phyloP scores from a whole-genome alignment of 331 rosid species.

The Prunus yedoensis region DNA sequence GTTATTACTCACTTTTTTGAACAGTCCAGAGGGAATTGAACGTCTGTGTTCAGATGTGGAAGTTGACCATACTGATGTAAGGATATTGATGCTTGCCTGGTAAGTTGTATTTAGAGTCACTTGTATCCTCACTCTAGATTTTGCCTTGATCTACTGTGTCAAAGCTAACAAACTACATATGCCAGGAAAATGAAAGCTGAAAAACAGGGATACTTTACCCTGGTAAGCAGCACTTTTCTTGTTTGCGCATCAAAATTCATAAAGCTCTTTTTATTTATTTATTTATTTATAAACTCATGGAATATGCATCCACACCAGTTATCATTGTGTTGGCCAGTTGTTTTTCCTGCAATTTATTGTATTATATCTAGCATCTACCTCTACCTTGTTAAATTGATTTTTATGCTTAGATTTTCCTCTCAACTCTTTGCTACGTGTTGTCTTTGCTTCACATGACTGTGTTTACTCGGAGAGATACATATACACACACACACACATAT shows the following conservation, averaged over 20 bases:
- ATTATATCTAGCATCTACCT: not conserved
- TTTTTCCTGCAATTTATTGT: not conserved
- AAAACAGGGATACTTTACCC: slow-evolving; percentile 92
- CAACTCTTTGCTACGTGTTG: not conserved
- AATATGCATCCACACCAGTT: not conserved
- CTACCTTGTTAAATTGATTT: not conserved
- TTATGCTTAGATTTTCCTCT: not conserved
- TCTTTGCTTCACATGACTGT: not conserved
- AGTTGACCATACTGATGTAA: slow-evolving; percentile 83
- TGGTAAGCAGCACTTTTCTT: slow-evolving; percentile 54
- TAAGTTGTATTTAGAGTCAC: slow-evolving; percentile 38
- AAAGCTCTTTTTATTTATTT: not conserved
- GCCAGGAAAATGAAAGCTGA: slow-evolving; percentile 96
- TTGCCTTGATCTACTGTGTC: slow-evolving; percentile 22
- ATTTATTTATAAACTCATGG: not conserved
- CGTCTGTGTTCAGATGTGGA: slow-evolving; percentile 90
- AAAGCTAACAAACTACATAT: slow-evolving; percentile 40
- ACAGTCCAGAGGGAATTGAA: slow-evolving; percentile 98
- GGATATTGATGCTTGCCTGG: slow-evolving; percentile 99
- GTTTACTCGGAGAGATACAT: not conserved
- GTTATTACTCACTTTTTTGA: slow-evolving; percentile 23
- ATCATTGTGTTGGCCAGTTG: not conserved
- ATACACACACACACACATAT: no score
- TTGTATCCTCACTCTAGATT: slow-evolving; percentile 18
- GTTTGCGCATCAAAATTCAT: not conserved